Conservation (phyloP, 768 basidiomycete genomes). For the Strobilomyces confusus region DNA sequence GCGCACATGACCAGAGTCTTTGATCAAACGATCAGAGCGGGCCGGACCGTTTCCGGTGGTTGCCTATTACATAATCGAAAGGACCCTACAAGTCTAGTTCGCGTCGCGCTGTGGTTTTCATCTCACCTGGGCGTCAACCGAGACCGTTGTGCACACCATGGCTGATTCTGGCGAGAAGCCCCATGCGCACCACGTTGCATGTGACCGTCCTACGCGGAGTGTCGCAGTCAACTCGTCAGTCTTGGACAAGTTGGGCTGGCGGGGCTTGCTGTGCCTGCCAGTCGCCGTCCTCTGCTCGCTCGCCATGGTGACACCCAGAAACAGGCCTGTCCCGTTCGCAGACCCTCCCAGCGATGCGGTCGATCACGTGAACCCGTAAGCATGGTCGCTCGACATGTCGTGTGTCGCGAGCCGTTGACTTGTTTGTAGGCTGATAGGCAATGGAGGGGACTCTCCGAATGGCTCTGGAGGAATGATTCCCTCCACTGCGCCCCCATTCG, state of each 20-base stretch:
- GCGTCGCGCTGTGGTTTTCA: background rate
- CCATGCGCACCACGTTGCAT: background rate
- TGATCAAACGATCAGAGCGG: background rate
- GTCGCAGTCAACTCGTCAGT: no score
- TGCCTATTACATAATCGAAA: no score
- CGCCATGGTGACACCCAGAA: background rate
- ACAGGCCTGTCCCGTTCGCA: background rate
- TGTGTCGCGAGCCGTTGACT: background rate
- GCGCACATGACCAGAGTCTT: background rate
- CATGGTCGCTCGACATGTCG: background rate
- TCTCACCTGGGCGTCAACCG: background rate
- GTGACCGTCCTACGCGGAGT: background rate
- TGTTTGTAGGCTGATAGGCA: constrained; percentile 53
- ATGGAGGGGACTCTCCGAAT: no score
- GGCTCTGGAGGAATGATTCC: no score
- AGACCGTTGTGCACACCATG: background rate
- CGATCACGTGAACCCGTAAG: no score
- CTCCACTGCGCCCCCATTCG: no score
- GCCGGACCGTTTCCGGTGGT: background rate
- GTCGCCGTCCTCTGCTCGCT: background rate
- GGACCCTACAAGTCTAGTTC: background rate
- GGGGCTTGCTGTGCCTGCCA: background rate
- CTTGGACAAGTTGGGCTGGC: no score
- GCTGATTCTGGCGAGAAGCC: background rate
- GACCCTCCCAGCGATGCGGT: constrained; percentile 22